phyloP scores from a whole-genome alignment of 768 basidiomycete species.

The Pleurotus pulmonarius region DNA sequence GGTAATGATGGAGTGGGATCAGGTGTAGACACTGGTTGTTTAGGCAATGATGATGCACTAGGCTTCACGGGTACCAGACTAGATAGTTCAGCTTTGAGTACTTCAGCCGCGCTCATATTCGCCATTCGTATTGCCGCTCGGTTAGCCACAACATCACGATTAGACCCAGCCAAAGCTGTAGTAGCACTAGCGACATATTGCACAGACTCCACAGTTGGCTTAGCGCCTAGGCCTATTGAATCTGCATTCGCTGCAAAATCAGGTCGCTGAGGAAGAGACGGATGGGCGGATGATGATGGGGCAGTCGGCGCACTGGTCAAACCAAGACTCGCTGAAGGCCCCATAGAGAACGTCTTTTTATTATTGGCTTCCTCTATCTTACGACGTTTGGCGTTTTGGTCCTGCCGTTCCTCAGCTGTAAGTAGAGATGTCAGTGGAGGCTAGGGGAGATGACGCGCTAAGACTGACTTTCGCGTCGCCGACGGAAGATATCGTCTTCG shows the following conservation, averaged over 20 bases:
- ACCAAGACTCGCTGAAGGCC: constrained; percentile 47
- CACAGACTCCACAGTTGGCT: constrained; percentile 53
- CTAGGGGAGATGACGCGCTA: constrained; percentile 15
- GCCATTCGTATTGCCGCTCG: constrained; percentile 90
- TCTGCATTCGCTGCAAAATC: constrained; percentile 76
- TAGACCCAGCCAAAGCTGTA: constrained; percentile 80
- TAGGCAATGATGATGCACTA: constrained; percentile 31
- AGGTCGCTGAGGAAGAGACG: constrained; percentile 64
- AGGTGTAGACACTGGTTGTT: constrained; percentile 27
- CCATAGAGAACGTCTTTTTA: constrained; percentile 33
- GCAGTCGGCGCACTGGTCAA: constrained; percentile 44
- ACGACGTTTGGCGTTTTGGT: constrained; percentile 86
- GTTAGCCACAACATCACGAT: constrained; percentile 87
- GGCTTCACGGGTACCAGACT: constrained; percentile 47
- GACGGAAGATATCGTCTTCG: constrained; percentile 95
- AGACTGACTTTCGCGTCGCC: constrained; percentile 77
- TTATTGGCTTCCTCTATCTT: constrained; percentile 53
- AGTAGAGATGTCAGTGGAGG: constrained; percentile 22
- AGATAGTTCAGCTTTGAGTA: constrained; percentile 85
- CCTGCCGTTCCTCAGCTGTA: constrained; percentile 90
- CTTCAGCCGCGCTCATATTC: constrained; percentile 94
- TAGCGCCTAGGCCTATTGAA: constrained; percentile 71
- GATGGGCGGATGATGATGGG: constrained; percentile 38
- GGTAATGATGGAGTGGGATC: constrained; percentile 9
- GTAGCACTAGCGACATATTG: constrained; percentile 56